Evolutionary conservation across 169 alveolate genomes (phyloP).

Genomic region (Cryptosporidium muris): DNA sequence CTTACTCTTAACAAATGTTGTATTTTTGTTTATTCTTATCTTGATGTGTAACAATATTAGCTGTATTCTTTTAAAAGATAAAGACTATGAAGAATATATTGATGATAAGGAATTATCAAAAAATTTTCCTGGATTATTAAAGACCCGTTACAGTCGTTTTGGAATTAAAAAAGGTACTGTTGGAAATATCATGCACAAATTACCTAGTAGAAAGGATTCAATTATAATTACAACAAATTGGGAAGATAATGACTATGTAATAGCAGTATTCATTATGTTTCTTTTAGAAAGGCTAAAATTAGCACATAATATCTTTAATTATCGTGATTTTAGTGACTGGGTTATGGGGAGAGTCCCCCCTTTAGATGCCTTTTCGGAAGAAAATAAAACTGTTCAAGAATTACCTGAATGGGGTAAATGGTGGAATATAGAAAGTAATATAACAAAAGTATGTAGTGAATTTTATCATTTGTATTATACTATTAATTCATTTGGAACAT

Average conservation of each 20-base stretch:
- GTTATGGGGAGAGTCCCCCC: constrained; percentile 47
- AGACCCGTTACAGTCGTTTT: constrained; percentile 10
- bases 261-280: constrained; percentile 31
- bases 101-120: constrained; percentile 23
- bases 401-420: constrained; percentile 60
- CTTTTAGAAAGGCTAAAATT: constrained; percentile 28
- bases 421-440: constrained; percentile 45
- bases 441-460: constrained; percentile 7
- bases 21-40: no score
- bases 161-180: constrained; percentile 64
- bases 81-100: constrained; percentile 2
- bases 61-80: not conserved
- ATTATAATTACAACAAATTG: constrained; percentile 56
- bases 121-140: not conserved
- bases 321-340: constrained; percentile 36
- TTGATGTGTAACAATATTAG: no score
- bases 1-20: no score
- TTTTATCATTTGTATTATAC: constrained; percentile 3
- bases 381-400: not conserved
- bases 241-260: constrained; percentile 29
- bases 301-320: constrained; percentile 27
- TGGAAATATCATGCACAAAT: constrained; percentile 24
- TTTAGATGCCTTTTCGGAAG: constrained; percentile 40
- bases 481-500: constrained; percentile 28
- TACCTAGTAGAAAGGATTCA: constrained; percentile 21